Percentiles rank a stretch among this genome's conserved stretches.
phyloP scores from a whole-genome alignment of 306 rosid genomes.

The Alnus rubra region DNA sequence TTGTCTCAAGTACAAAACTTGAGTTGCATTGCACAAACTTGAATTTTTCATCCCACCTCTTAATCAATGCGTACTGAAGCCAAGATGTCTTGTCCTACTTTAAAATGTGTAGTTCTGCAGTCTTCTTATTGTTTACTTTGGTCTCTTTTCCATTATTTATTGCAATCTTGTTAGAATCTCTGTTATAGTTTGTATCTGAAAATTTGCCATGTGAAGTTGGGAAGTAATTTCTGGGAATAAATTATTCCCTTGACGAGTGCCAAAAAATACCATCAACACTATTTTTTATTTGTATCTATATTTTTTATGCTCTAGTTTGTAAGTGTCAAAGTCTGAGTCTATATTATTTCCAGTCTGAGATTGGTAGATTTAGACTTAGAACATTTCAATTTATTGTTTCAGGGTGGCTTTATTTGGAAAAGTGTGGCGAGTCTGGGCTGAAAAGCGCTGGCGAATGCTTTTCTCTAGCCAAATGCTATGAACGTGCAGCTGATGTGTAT shows the following conservation, averaged over 20 bases:
- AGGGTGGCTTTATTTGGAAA: slow-evolving; percentile 64
- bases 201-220: neutral
- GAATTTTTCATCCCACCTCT: too few relatives aligned
- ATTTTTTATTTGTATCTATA: too few relatives aligned
- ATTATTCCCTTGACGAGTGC: neutral
- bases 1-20: too few relatives aligned
- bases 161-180: neutral
- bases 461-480: slow-evolving; percentile 45
- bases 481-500: slow-evolving; percentile 58
- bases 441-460: slow-evolving; percentile 75
- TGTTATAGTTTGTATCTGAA: neutral
- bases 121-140: neutral
- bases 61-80: too few relatives aligned
- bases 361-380: too few relatives aligned
- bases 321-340: too few relatives aligned
- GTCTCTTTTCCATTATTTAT: neutral
- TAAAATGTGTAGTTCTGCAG: neutral
- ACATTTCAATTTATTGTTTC: neutral
- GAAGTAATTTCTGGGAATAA: neutral
- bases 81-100: too few relatives aligned
- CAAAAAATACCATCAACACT: neutral
- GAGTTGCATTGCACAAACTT: too few relatives aligned
- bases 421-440: slow-evolving; percentile 50
- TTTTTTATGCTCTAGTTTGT: too few relatives aligned
- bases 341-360: too few relatives aligned